Evolutionary conservation across 2,329 filamentous ascomycete species (phyloP), one percentile per base, ranked within the genome.

Genomic region (Alternaria tenuissima): DNA sequence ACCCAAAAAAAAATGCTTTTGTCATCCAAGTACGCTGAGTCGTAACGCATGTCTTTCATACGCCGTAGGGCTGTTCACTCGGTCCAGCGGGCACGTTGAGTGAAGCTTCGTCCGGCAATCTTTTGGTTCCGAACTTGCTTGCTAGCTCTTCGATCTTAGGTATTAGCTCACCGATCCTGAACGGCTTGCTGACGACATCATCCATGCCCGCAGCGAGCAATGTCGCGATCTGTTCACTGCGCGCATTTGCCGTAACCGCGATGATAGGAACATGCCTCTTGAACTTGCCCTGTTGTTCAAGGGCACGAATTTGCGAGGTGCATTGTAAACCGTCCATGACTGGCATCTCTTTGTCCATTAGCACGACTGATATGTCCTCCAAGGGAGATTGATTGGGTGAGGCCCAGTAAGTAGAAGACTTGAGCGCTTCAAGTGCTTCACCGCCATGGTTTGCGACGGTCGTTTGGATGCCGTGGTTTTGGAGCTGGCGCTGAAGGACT

Each of bases 121-220:
- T 34, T 24, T 57, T 53, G 34, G 36, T 30, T n/a, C 43, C 24
- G 26, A 52, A 72, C 28, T 63, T 69, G 8, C 55, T 64, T 51
- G 80, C 76, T 52, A 84, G 64, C 61, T 84, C 81, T 57, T 84
- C 81, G 51, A 85, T 84, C 70, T 84, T 84, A 2, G 82, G 82
- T 18, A 84, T 75, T 26, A 85, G 68, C 42, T 84, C 82, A 4
- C 78, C 76, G 32, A 84, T 84, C n/a, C 82, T 73, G 64, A 85
- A 85, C 0, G 83, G 83, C 62, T 85, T 84, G 28, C 75, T 78
- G 4, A 85, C 82, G 3, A 85, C 82, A 65, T 84, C 82, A 61
- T 85, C 82, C 78, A 80, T 80, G 26, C 79, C 79, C 1, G 73
- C 78, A 5, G 65, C 73, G 0, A 79, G 59, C 24, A 80, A 64